Evolutionary conservation across 257 asterid species (phyloP), one percentile per base, ranked within the genome.

Genomic region (Osmanthus fragrans): DNA sequence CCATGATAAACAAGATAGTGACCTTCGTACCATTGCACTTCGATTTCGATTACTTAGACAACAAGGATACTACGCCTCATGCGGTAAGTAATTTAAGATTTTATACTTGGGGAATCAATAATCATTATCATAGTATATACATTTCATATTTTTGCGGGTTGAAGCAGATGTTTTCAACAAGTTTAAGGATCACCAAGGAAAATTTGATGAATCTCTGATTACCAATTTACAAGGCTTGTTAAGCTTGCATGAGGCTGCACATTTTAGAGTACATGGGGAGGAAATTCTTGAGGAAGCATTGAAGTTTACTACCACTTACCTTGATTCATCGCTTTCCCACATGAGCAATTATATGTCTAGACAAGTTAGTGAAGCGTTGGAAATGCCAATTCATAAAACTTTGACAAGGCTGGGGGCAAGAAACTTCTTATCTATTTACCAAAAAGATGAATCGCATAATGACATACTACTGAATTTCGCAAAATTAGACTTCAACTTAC

Each of bases 231-330:
- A 47, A 25, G 85, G 85, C 11, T 34, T 82, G 73, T 19, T 86
- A 18, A 75, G 71, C 73, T 79, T 87, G 68, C 84, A 77, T 3
- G 86, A 86, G 65, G 88, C 90, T 9, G 60, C 85, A 4, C 29
- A 86, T 45, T 76, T 23, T 12, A 40, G 73, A 64, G 45, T 80
- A 4, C 70, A 71, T 5, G 85, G 81, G 0, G 90, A 84, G 68
- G 81, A 80, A 12, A 71, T 82, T 51, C 42, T 87, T 0, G 85
- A 87, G 3, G 78, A 84, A 78, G 88, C 88, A 34, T 54, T 87
- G 6, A 47, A 19, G 32, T 87, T 83, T 72, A 72, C 82, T 2
- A 29, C 75, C 4, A 12, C 73, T 42, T 76, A 58, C 29, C 91
- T 87, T 1, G 42, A 73, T 2, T 73, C 78, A 8, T 16, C 23